phyloP scores from a whole-genome alignment of 306 rosid species.

The Argentina anserina region DNA sequence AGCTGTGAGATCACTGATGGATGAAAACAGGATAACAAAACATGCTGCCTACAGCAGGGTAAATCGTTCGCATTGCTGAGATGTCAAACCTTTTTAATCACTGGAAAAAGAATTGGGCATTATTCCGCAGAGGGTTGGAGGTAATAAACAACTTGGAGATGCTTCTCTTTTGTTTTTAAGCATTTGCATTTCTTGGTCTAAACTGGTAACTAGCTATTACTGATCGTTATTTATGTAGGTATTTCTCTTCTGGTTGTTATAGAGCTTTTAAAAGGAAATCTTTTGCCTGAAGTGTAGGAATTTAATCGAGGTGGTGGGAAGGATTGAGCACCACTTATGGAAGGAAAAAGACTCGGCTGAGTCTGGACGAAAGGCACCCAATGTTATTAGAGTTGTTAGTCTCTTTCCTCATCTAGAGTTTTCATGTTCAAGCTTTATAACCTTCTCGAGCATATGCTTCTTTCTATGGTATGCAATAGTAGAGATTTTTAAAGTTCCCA shows the following conservation, averaged over 20 bases:
- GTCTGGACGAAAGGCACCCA: slow-evolving; percentile 72
- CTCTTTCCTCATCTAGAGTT: slow-evolving; percentile 5
- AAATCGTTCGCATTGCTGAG: slow-evolving; percentile 22
- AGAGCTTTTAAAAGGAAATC: slow-evolving; percentile 10
- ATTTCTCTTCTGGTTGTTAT: slow-evolving; percentile 3
- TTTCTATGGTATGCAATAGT: neutral
- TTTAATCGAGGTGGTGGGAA: slow-evolving; percentile 40
- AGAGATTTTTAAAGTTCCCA: neutral
- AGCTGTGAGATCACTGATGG: slow-evolving; percentile 41
- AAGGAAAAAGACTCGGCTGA: slow-evolving; percentile 67
- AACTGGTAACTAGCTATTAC: slow-evolving; percentile 14
- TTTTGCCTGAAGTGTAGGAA: slow-evolving; percentile 44
- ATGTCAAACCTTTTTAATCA: slow-evolving; percentile 50
- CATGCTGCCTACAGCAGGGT: slow-evolving; percentile 41
- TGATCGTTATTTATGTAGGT: neutral
- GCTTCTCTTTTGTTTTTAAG: no score
- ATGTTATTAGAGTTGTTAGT: slow-evolving; percentile 72
- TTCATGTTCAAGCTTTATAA: slow-evolving; percentile 13
- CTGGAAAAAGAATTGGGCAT: slow-evolving; percentile 49
- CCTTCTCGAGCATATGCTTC: neutral
- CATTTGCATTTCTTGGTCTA: no score
- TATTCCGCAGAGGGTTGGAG: slow-evolving; percentile 56
- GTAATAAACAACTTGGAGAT: no score
- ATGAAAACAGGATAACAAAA: slow-evolving; percentile 34
- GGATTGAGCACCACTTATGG: slow-evolving; percentile 75